Evolutionary conservation across 495 filamentous ascomycete genomes (phyloP).

Genomic region (Aspergillus haitiensis): DNA sequence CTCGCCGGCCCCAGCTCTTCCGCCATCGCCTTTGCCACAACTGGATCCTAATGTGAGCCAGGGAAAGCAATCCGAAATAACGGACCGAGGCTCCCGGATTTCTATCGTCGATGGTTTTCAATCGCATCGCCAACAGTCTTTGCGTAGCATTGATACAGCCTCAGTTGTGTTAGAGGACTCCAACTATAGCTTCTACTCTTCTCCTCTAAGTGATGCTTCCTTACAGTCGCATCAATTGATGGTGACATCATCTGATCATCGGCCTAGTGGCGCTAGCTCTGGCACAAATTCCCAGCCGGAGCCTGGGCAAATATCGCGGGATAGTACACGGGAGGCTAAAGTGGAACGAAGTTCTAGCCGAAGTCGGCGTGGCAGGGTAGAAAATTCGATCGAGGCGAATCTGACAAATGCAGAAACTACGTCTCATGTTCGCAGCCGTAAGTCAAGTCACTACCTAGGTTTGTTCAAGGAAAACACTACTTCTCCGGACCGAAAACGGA

Average conservation of each 20-base stretch:
- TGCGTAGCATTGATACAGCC: conserved; percentile 30
- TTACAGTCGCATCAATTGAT: conserved; percentile 24
- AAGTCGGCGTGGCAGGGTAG: conserved; percentile 56
- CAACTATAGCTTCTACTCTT: conserved; percentile 34
- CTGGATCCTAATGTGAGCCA: conserved; percentile 31
- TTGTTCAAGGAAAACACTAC: conserved; percentile 88
- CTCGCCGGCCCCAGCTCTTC: conserved; percentile 24
- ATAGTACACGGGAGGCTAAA: conserved; percentile 19
- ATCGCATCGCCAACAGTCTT: conserved; percentile 23
- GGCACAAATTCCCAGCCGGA: conserved; percentile 26
- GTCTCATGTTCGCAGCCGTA: conserved; percentile 82
- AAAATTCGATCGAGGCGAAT: conserved; percentile 81
- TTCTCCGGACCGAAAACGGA: conserved; percentile 49
- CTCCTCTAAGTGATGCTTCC: conserved; percentile 32
- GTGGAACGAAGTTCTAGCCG: conserved; percentile 45
- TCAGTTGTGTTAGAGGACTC: conserved; percentile 23
- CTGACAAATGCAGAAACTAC: conserved; percentile 69
- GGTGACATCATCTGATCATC: conserved; percentile 23
- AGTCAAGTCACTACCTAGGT: conserved; percentile 87
- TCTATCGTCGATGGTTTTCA: conserved; percentile 14
- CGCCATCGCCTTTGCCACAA: conserved; percentile 33
- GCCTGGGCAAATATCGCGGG: conserved; percentile 21
- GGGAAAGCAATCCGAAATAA: conserved; percentile 26
- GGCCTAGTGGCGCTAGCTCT: conserved; percentile 19
- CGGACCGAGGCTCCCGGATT: conserved; percentile 21